phyloP scores from a whole-genome alignment of 2,329 filamentous ascomycete genomes.

The Colletotrichum shisoi region DNA sequence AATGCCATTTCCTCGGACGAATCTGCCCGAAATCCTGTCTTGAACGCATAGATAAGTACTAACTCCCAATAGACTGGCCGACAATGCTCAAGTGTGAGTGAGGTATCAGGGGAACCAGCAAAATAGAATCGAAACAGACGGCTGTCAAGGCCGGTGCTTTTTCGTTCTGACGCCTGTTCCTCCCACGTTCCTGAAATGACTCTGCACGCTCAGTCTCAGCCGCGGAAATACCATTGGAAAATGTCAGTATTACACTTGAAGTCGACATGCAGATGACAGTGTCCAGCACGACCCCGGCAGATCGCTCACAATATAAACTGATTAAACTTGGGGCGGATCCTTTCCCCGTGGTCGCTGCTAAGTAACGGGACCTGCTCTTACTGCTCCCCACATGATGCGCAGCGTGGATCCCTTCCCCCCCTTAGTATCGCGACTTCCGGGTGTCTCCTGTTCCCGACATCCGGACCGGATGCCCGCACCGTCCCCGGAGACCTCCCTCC shows the following conservation, averaged over 20 bases:
- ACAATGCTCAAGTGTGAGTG: not conserved
- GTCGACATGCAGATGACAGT: too few species aligned
- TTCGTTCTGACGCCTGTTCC: too few species aligned
- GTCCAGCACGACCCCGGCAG: not conserved
- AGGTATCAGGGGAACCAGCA: too few species aligned
- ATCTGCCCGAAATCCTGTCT: not conserved
- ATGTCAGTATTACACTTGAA: too few species aligned
- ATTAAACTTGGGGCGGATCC: not conserved
- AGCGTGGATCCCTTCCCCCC: not conserved
- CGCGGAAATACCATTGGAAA: too few species aligned
- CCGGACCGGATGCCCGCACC: slow-evolving; percentile 8
- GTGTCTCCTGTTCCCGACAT: slow-evolving; percentile 18
- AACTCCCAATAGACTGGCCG: not conserved
- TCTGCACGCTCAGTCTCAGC: too few species aligned
- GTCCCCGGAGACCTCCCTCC: not conserved
- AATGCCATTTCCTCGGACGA: not conserved
- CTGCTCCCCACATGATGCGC: slow-evolving; percentile 18
- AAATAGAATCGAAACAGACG: too few species aligned
- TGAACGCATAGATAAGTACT: too few species aligned
- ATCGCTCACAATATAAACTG: not conserved
- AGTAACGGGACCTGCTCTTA: not conserved
- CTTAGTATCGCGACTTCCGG: slow-evolving; percentile 22
- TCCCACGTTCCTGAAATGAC: too few species aligned
- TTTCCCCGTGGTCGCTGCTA: not conserved
- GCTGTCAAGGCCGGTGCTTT: too few species aligned